Conservation (phyloP, 1,284 basidiomycete species). For the Prillingera fragicola region DNA sequence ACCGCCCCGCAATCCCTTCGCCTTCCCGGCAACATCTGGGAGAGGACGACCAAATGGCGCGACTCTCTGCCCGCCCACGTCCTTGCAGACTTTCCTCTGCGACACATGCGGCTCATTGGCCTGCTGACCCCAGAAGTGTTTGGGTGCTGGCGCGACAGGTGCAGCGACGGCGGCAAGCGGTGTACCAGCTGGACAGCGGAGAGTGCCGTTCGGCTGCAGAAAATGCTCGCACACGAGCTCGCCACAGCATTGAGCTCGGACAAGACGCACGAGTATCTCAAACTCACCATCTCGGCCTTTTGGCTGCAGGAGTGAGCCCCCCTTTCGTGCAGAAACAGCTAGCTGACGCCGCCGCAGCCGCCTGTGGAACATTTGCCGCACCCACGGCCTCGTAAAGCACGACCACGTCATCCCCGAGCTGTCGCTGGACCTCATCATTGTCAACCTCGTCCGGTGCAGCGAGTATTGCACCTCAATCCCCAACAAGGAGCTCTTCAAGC, state of each 20-base stretch:
- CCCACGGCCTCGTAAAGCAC: background rate
- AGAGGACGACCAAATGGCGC: background rate
- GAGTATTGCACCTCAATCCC: background rate
- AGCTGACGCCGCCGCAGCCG: background rate
- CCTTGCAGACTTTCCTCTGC: background rate
- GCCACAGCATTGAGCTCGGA: no score
- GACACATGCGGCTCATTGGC: background rate
- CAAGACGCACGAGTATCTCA: background rate
- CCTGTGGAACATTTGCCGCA: background rate
- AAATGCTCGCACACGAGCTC: background rate
- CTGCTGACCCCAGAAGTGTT: background rate
- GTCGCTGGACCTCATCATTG: background rate
- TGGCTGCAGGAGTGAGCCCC: background rate
- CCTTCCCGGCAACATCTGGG: background rate
- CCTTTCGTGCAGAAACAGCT: background rate
- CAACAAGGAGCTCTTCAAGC: background rate
- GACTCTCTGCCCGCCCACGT: background rate
- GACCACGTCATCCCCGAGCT: background rate
- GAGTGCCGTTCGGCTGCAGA: background rate
- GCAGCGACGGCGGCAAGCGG: background rate
- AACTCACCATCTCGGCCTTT: background rate
- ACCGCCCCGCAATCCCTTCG: background rate
- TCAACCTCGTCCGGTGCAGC: background rate
- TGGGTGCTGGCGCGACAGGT: background rate
- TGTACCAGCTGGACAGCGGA: background rate